A percentile compares a stretch with the other conserved stretches of the same genome.
Evolutionary conservation across 345 rosid species (phyloP).

Genomic region (Sonneratia alba): DNA sequence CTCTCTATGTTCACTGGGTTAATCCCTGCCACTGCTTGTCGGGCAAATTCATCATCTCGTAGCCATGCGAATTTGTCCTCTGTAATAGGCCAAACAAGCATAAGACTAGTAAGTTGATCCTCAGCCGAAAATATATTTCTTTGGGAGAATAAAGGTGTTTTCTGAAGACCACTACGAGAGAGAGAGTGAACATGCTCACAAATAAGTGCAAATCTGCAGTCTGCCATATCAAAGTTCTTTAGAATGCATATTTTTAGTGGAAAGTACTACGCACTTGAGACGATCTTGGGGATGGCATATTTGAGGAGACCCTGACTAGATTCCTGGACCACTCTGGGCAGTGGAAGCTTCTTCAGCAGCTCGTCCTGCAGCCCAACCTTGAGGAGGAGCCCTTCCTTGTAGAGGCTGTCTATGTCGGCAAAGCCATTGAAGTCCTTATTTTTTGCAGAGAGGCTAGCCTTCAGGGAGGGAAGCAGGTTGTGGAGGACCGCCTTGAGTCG

Average conservation of each 20-base stretch:
- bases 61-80: constrained; percentile 99
- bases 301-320: constrained; percentile 75
- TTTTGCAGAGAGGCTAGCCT: constrained; percentile 67
- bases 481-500: constrained; percentile 78
- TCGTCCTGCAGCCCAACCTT: constrained; percentile 75
- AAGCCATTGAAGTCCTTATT: constrained; percentile 57
- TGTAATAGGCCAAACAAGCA: constrained; percentile 15
- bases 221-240: too few relatives aligned
- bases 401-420: constrained; percentile 72
- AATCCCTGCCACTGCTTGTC: constrained; percentile 80
- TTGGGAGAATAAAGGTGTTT: neutral
- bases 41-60: constrained; percentile 94
- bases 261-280: constrained; percentile 54
- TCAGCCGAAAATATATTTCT: neutral
- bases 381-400: constrained; percentile 82
- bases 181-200: neutral
- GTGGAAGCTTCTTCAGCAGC: constrained; percentile 54
- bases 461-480: constrained; percentile 62
- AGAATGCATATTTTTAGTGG: neutral
- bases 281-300: constrained; percentile 74
- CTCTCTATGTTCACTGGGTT: constrained; percentile 81
- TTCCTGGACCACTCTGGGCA: constrained; percentile 61
- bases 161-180: neutral
- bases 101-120: neutral
- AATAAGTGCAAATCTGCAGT: too few relatives aligned